Conservation (phyloP, 2,329 filamentous ascomycete genomes). For the Aurifilum marmelostoma region DNA sequence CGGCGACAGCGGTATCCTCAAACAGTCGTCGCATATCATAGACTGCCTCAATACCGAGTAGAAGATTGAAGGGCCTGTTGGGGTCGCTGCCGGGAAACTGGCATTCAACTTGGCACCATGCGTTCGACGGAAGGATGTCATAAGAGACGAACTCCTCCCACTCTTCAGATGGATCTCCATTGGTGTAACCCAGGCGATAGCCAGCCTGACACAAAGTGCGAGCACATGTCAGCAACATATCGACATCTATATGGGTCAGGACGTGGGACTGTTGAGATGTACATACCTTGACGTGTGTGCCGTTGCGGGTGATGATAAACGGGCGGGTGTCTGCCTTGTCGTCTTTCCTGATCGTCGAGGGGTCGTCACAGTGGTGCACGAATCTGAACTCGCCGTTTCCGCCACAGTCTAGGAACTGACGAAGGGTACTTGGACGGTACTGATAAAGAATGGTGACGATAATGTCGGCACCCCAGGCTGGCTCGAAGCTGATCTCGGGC, state of each 20-base stretch:
- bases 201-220: background rate
- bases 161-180: background rate
- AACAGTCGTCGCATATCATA: background rate
- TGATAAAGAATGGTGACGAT: constrained; percentile 13
- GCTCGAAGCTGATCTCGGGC: background rate
- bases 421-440: background rate
- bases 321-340: background rate
- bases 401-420: background rate
- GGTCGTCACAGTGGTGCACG: background rate
- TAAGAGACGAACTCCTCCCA: background rate
- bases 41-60: background rate
- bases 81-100: background rate
- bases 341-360: background rate
- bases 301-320: background rate
- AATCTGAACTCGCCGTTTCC: background rate
- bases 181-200: background rate
- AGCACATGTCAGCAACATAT: background rate
- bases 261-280: no score
- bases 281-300: background rate
- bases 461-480: constrained; percentile 7
- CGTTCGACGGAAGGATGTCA: background rate
- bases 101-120: background rate
- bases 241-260: no score
- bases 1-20: background rate
- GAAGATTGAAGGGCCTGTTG: background rate